A percentile compares a stretch with the other conserved stretches of the same genome.
Conservation (phyloP, 768 basidiomycete genomes). For the Scleroderma citrinum region DNA sequence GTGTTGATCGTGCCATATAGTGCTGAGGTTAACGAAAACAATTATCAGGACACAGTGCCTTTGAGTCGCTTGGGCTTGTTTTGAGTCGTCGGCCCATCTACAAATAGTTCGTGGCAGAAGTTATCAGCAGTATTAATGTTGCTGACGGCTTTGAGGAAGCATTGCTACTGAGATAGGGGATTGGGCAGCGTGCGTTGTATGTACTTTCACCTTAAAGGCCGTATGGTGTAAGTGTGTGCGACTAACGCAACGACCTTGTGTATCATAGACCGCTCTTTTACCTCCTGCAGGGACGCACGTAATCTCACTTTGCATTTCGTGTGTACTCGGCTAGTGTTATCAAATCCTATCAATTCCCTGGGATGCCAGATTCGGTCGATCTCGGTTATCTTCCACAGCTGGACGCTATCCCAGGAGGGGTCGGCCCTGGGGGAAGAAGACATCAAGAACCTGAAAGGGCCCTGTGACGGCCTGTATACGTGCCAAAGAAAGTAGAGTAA, state of each 20-base stretch:
- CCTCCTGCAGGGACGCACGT: constrained; percentile 52
- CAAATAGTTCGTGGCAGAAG: constrained; percentile 67
- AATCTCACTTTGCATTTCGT: constrained; percentile 57
- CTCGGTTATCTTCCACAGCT: constrained; percentile 42
- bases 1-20: constrained; percentile 78
- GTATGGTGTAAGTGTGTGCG: background rate
- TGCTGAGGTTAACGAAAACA: constrained; percentile 71
- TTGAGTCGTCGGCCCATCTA: constrained; percentile 22
- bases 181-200: constrained; percentile 73
- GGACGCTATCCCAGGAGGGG: constrained; percentile 3
- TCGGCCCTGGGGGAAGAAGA: constrained; percentile 47
- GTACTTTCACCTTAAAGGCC: constrained; percentile 36
- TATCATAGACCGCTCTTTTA: constrained; percentile 59
- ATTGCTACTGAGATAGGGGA: constrained; percentile 26
- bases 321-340: constrained; percentile 31
- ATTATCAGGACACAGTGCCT: constrained; percentile 32
- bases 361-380: constrained; percentile 55
- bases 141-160: constrained; percentile 76
- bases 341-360: constrained; percentile 56
- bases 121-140: constrained; percentile 68
- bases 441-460: constrained; percentile 49
- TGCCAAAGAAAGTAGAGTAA: constrained; percentile 58
- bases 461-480: constrained; percentile 56
- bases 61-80: background rate
- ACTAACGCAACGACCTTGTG: background rate